These are phyloP conservation scores for Ogataea trehalophila DNA, from an alignment of 805 yeast genomes.

Conservation along the genomic window DNA sequence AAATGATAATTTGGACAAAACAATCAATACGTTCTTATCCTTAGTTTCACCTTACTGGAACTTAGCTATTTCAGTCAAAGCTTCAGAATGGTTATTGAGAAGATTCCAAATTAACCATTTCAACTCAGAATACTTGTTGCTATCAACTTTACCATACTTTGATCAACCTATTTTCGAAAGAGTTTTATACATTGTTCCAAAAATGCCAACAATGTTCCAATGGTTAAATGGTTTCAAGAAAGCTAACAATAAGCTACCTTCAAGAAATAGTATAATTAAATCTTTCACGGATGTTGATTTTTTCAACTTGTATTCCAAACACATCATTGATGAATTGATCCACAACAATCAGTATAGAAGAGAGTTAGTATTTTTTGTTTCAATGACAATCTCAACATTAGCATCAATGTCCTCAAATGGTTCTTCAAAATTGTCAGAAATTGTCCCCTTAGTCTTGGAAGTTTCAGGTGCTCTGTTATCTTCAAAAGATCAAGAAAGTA, in stretches of 20 bases:
- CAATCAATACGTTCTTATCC: conserved; percentile 68
- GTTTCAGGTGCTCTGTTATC: conserved; percentile 50
- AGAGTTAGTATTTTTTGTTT: conserved; percentile 74
- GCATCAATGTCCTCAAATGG: conserved; percentile 51
- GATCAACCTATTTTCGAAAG: conserved; percentile 69
- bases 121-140: conserved; percentile 66
- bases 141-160: conserved; percentile 79
- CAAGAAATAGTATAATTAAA: conserved; percentile 64
- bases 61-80: conserved; percentile 69
- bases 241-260: conserved; percentile 47
- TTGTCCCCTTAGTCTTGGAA: conserved; percentile 56
- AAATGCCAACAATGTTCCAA: conserved; percentile 72
- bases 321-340: conserved; percentile 43
- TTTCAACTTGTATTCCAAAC: conserved; percentile 59
- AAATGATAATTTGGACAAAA: conserved; percentile 64
- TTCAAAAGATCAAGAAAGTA: conserved; percentile 52
- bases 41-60: conserved; percentile 74
- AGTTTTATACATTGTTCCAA: conserved; percentile 63
- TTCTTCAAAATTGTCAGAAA: conserved; percentile 38
- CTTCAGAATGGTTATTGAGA: conserved; percentile 93
- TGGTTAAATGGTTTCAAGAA: conserved; percentile 70
- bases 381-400: conserved; percentile 62
- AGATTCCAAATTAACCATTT: conserved; percentile 81
- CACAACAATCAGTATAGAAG: conserved; percentile 58
- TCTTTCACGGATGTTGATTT: conserved; percentile 69